Base-by-base conservation (phyloP, 2,329 filamentous ascomycete species). In the Fusarium graminum region DNA sequence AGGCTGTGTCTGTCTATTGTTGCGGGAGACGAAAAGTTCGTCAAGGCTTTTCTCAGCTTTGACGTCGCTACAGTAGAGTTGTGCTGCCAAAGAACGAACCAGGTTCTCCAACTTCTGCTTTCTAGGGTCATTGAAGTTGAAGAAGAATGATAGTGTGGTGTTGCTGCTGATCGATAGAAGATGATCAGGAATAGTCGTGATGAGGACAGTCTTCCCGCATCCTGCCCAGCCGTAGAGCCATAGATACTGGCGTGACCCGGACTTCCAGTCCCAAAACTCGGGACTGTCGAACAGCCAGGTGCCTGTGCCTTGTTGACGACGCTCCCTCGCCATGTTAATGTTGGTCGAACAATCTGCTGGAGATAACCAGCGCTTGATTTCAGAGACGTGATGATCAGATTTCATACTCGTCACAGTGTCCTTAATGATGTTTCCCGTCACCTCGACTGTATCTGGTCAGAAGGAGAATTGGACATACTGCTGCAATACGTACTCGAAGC, bases 131-230 rank as follows among this genome's bases (percentile, higher is more conserved):
- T 32, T 67, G 5, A 44, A 44, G n/a, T 44, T n/a, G 12, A 44
- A 44, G 28, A 44, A 44, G 42, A 44, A 44, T 0, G 42, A n/a
- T 0, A 44, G 26, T 7, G 50, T 39, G 3, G 29, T 14, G 2
- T 16, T 26, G 12, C 38, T 54, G 4, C 28, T 12, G 1, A 2
- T 29, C 22, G 32, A 19, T 1, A 1, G 7, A 3, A 73, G 52
- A 34, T 70, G 1, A n/a, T 72, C 68, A 0, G 72, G 16, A 1
- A 74, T 36, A 0, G 22, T 68, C 0, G 64, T 50, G 32, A 53
- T 68, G 0, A 73, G 47, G 1, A 72, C 56, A 0, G 70, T 73
- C 46, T 74, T 72, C 1, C 70, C 70, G 16, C 54, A 67, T 5
- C 70, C 69, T 9, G 59, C 41, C 9, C 56, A 26, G 0, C 69